Evolutionary conservation across 805 yeast species (phyloP), one percentile per base, ranked within the genome.

Genomic region (Cyberlindnera euphorbiae): DNA sequence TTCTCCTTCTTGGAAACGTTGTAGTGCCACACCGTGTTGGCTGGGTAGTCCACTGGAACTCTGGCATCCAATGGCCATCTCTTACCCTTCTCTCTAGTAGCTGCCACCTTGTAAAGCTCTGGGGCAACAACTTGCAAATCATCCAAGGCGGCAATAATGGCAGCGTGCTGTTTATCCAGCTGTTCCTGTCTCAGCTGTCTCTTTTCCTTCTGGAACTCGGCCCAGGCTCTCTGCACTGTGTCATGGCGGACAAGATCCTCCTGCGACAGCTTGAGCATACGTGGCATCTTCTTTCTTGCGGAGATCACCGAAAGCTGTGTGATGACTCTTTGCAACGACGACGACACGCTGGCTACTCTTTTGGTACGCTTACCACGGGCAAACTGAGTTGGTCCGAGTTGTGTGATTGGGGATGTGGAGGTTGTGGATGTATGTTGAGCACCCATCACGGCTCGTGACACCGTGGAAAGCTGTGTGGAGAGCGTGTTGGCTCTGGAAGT

Each of bases 41-140:
- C 83, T 11, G 98, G 98, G 43, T 68, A 85, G 38, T 88, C 90
- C 1, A 95, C 82, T 15, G 98, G 98, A 8, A 85, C 77, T 54
- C 93, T 77, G 58, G 86, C 58, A 53, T 90, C 96, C 50, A 84
- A 63, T 5, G 95, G 90, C 59, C 85, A 88, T 51, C 87, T 67
- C 40, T 68, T 67, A 34, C 68, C 69, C 29, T 59, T 59, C 47
- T 82, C 81, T 33, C 66, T 62, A 21, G 59, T 58, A 49, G 76
- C 79, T 9, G 96, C 94, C 22, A 66, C 66, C 35, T 67, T 71
- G 49, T 67, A 88, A 34, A 90, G 64, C 31, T 62, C 69, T 0
- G 79, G 76, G 42, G 67, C 68, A 8, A 71, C 53, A 4, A 49
- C 38, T 48, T 75, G 62, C 52, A 90, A 73, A 44, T 77, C 83